These are phyloP conservation scores for Golubevia pallescens DNA, from an alignment of 1,284 basidiomycete species.

Conservation along the genomic window DNA sequence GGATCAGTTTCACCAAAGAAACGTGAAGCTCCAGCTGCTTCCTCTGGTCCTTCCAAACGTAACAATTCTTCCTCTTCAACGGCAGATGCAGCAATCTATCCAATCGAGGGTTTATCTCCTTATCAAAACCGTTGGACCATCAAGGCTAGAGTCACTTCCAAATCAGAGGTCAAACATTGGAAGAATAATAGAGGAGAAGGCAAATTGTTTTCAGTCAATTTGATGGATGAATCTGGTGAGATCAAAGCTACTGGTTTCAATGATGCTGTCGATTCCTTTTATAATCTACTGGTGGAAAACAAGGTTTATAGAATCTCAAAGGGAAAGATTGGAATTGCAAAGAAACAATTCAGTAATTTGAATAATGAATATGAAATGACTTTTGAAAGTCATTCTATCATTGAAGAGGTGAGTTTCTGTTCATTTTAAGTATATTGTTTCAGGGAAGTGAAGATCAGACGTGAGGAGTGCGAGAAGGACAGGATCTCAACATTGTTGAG, in stretches of 20 bases:
- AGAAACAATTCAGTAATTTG: slow-evolving; percentile 93
- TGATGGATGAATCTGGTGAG: slow-evolving; percentile 70
- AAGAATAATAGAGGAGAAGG: not conserved
- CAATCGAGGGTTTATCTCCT: slow-evolving; percentile 1
- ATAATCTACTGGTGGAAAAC: slow-evolving; percentile 83
- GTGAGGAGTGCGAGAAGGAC: too few species aligned
- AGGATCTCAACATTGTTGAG: too few species aligned
- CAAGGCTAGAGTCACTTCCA: slow-evolving; percentile 4
- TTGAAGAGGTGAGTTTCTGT: slow-evolving; percentile 31
- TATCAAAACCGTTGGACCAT: slow-evolving; percentile 4
- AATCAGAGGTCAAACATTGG: not conserved
- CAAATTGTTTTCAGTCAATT: slow-evolving; percentile 1
- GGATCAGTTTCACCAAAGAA: not conserved
- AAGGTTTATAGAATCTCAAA: slow-evolving; percentile 92
- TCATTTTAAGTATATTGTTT: not conserved
- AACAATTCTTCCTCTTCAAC: too few species aligned
- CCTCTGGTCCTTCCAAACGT: not conserved
- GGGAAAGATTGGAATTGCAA: slow-evolving; percentile 89
- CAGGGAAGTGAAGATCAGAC: too few species aligned
- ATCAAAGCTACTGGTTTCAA: slow-evolving; percentile 94
- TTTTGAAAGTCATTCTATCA: slow-evolving; percentile 72
- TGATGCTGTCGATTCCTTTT: slow-evolving; percentile 80
- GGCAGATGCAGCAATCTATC: not conserved
- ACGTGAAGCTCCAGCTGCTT: not conserved
- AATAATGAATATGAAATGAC: slow-evolving; percentile 92